These are phyloP conservation scores for Candida sojae DNA, from an alignment of 1,139 yeast genomes.

Conservation along the genomic window DNA sequence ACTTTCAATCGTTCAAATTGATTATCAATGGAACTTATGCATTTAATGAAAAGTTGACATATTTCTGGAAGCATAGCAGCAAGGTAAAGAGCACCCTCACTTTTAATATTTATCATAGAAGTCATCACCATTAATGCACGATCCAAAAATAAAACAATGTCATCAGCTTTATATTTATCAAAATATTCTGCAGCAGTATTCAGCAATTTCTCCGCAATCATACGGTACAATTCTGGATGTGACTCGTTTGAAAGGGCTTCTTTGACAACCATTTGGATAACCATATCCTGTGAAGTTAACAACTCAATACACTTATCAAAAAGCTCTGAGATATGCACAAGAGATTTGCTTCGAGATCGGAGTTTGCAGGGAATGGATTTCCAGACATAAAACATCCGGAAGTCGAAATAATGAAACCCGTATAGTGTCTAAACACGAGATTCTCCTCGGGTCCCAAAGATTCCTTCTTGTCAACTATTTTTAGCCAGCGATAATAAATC, in stretches of 20 bases:
- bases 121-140: constrained; percentile 41
- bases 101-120: constrained; percentile 35
- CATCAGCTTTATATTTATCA: constrained; percentile 29
- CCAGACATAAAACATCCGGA: constrained; percentile 54
- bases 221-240: constrained; percentile 43
- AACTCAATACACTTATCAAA: constrained; percentile 52
- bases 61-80: constrained; percentile 36
- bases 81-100: constrained; percentile 41
- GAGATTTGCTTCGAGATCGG: constrained; percentile 28
- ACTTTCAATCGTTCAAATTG: constrained; percentile 46
- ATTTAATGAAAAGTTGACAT: constrained; percentile 32
- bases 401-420: constrained; percentile 62
- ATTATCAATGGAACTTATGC: constrained; percentile 33
- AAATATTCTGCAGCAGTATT: constrained; percentile 25
- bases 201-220: constrained; percentile 36
- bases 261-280: constrained; percentile 47
- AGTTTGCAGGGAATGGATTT: constrained; percentile 24
- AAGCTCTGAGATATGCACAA: constrained; percentile 39
- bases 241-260: constrained; percentile 50
- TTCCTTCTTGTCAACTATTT: constrained; percentile 25
- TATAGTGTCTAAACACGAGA: constrained; percentile 55
- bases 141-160: constrained; percentile 38
- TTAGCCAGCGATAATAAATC: constrained; percentile 58
- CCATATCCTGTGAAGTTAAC: constrained; percentile 52
- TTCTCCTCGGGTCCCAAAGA: constrained; percentile 29